A percentile compares a stretch with the other conserved stretches of the same genome.
phyloP scores from a whole-genome alignment of 108 stramenopile genomes.

The Asterionellopsis glacialis region DNA sequence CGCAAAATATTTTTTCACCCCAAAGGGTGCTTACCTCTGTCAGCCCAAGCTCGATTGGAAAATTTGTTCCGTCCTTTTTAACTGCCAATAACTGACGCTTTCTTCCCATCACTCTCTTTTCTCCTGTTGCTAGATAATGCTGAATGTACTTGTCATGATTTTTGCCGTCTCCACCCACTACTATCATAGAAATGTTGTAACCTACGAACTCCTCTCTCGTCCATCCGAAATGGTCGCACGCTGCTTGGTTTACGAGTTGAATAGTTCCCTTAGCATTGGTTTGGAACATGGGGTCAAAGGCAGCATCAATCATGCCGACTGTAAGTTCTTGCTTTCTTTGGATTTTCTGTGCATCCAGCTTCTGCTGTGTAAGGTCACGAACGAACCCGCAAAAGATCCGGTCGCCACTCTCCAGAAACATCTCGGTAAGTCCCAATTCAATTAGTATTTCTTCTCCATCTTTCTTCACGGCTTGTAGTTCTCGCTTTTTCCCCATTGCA shows the following conservation, averaged over 20 bases:
- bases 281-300: conserved; percentile 27
- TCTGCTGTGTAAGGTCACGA: conserved; percentile 12
- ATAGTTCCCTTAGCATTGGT: not conserved
- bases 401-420: conserved; percentile 16
- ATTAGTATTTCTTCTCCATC: conserved; percentile 38
- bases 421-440: conserved; percentile 40
- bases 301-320: not conserved
- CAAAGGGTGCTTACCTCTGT: conserved; percentile 9
- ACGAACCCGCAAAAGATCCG: conserved; percentile 21
- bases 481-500: conserved; percentile 41
- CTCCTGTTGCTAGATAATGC: conserved; percentile 31
- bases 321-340: not conserved
- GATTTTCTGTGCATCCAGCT: not conserved
- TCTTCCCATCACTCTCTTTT: conserved; percentile 25
- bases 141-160: conserved; percentile 25
- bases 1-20: conserved; percentile 30
- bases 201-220: conserved; percentile 7
- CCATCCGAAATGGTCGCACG: conserved; percentile 7
- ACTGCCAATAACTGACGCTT: conserved; percentile 18
- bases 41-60: conserved; percentile 37
- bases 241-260: conserved; percentile 5
- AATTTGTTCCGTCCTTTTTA: conserved; percentile 32
- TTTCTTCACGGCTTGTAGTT: conserved; percentile 27
- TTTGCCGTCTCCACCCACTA: not conserved
- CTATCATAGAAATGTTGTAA: conserved; percentile 11